Conservation (phyloP, 108 stramenopile genomes). For the Fistulifera pelliculosa region DNA sequence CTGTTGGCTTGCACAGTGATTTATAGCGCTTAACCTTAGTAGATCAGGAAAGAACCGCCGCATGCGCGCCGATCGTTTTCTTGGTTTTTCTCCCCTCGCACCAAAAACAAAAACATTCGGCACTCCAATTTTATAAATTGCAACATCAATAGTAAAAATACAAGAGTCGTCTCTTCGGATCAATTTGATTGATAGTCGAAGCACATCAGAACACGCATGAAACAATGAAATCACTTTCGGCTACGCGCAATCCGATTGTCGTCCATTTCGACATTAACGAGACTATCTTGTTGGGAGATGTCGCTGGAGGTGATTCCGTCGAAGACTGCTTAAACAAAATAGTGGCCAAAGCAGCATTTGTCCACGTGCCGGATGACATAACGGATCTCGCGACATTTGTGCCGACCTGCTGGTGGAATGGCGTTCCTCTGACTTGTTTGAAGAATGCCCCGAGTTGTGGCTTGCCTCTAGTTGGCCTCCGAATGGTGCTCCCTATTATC, state of each 20-base stretch:
- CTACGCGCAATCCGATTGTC: neutral
- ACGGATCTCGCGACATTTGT: slow-evolving; percentile 6
- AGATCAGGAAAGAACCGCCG: too few species aligned
- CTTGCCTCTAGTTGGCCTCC: slow-evolving; percentile 68
- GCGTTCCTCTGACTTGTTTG: slow-evolving; percentile 24
- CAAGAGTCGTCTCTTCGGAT: too few species aligned
- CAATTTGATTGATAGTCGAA: too few species aligned
- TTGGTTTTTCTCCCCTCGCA: too few species aligned
- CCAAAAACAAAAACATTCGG: too few species aligned
- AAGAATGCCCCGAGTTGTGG: slow-evolving; percentile 47
- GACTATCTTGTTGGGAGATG: slow-evolving; percentile 75
- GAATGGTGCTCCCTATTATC: slow-evolving; percentile 66
- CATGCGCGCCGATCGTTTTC: too few species aligned
- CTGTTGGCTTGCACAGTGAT: too few species aligned
- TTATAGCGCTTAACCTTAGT: too few species aligned
- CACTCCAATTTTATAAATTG: too few species aligned
- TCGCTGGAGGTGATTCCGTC: slow-evolving; percentile 71
- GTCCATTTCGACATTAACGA: slow-evolving; percentile 83
- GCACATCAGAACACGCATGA: too few species aligned
- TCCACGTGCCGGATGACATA: slow-evolving; percentile 22
- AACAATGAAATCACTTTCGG: too few species aligned
- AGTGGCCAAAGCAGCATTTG: slow-evolving; percentile 80
- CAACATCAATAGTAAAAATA: too few species aligned
- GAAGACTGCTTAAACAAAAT: slow-evolving; percentile 69
- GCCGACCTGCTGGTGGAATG: slow-evolving; percentile 85